Conservation (phyloP, 2,329 filamentous ascomycete genomes). For the Thelonectria discophora region DNA sequence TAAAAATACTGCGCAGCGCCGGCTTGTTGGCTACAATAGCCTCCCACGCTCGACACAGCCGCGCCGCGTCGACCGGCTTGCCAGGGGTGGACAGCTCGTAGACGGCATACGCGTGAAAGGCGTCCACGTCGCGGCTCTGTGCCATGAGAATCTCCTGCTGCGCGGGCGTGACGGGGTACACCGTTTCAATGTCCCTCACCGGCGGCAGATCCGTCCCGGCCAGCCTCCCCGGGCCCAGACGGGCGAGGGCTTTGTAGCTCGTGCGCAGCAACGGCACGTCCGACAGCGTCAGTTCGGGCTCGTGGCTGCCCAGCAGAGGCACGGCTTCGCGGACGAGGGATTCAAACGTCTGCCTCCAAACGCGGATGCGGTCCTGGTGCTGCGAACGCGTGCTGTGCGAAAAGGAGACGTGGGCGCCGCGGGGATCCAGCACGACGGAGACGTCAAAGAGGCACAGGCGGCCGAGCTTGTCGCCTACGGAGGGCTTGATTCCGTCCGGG, state of each 20-base stretch:
- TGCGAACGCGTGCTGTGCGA: slow-evolving; percentile 54
- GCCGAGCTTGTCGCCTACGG: slow-evolving; percentile 56
- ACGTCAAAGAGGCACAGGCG: slow-evolving; percentile 62
- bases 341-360: slow-evolving; percentile 60
- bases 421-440: slow-evolving; percentile 56
- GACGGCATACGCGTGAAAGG: slow-evolving; percentile 56
- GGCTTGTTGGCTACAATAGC: slow-evolving; percentile 56
- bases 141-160: slow-evolving; percentile 61
- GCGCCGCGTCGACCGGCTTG: slow-evolving; percentile 52
- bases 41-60: slow-evolving; percentile 61
- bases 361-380: slow-evolving; percentile 54
- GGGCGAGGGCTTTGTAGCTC: slow-evolving; percentile 56
- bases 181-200: slow-evolving; percentile 57
- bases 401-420: slow-evolving; percentile 55
- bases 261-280: slow-evolving; percentile 60
- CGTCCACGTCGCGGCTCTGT: slow-evolving; percentile 52
- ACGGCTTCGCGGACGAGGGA: slow-evolving; percentile 56
- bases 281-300: slow-evolving; percentile 59
- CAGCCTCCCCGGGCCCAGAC: slow-evolving; percentile 54
- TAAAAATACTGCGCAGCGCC: slow-evolving; percentile 60
- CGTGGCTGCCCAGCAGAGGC: slow-evolving; percentile 50
- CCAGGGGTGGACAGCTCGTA: slow-evolving; percentile 56
- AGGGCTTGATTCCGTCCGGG: slow-evolving; percentile 50
- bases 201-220: slow-evolving; percentile 51
- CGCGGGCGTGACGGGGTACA: slow-evolving; percentile 57